Conservation (phyloP, 2,329 filamentous ascomycete species). For the Aplosporella prunicola region DNA sequence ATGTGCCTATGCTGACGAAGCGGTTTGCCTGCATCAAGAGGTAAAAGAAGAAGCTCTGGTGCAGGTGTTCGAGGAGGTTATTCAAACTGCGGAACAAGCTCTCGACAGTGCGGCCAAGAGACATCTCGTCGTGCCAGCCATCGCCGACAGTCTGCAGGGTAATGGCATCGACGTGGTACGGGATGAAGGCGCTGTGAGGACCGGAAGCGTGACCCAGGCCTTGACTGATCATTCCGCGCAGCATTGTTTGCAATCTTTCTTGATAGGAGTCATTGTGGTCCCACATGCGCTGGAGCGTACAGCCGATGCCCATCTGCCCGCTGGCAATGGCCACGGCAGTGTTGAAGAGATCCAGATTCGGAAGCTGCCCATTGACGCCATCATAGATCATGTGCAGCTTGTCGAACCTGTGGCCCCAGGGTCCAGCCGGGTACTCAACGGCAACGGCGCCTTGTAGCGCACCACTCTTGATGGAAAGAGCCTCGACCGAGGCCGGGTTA, state of each 20-base stretch:
- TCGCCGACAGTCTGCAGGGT: constrained; percentile 83
- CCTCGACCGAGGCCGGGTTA: constrained; percentile 57
- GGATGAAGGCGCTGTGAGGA: constrained; percentile 90
- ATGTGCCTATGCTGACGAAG: constrained; percentile 97
- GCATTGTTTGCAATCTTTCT: constrained; percentile 76
- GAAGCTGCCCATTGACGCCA: constrained; percentile 87
- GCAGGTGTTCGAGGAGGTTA: constrained; percentile 90
- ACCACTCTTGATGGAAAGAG: constrained; percentile 81
- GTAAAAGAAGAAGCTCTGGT: constrained; percentile 99
- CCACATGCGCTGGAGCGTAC: constrained; percentile 79
- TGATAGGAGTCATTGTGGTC: constrained; percentile 65
- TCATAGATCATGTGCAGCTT: constrained; percentile 89
- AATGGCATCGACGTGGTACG: constrained; percentile 93
- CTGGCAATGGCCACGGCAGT: constrained; percentile 79
- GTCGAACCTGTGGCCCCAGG: constrained; percentile 71
- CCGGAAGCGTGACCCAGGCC: constrained; percentile 81
- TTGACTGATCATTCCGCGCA: constrained; percentile 87
- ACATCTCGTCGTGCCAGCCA: constrained; percentile 98
- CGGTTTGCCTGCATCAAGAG: constrained; percentile 81
- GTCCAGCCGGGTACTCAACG: constrained; percentile 70
- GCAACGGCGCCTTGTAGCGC: constrained; percentile 86
- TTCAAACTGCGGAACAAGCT: constrained; percentile 89
- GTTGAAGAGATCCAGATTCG: constrained; percentile 93
- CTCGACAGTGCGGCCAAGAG: constrained; percentile 79
- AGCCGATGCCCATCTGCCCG: constrained; percentile 84